Base-by-base conservation (phyloP, 2,329 filamentous ascomycete species). In the Pseudogymnoascus sp. region DNA sequence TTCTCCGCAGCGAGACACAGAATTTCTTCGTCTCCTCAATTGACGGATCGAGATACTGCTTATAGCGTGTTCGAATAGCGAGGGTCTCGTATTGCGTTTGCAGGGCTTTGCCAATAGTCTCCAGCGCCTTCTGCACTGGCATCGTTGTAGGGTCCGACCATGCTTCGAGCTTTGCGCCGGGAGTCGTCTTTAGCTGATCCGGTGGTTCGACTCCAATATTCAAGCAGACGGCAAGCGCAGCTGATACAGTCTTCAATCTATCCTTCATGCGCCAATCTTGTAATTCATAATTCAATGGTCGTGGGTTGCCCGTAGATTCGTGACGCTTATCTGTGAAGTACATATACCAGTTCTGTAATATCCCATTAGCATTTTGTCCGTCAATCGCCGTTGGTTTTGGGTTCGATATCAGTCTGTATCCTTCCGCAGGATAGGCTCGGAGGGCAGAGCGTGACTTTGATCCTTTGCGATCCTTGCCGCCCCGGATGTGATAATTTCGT, bases 221-320 rank as follows among this genome's bases (percentile, higher is more conserved):
- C 62, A 99, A 80, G 73, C 94, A 99, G 57, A 99, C 87, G 0
- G 92, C 92, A 37, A 99, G 83, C 33, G 95, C 91, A 20, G 94
- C 94, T 15, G 92, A 97, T 5, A 99, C 92, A 0, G 94, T 99
- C 78, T 99, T 99, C 64, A 97, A 80, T 12, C 94, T 84, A 73
- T 99, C 94, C 67, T 91, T 87, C 89, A 97, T 97, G 62, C 94
- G 88, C 94, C 94, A 99, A 73, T 97, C 94, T 71, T 96, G 89
- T 5, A 96, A 77, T 64, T 85, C 80, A 66, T 83, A 83, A 25
- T 77, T 74, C 15, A 80, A 81, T 59, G 84, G 82, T 71, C 91
- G 90, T 14, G 91, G 90, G 67, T 92, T 91, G 20, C 91, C 94
- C 36, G 91, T 93, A 20, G 91, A 94, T 73, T 97, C 94, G 75